phyloP scores from a whole-genome alignment of 169 alveolate genomes.

The Fabrea salina region DNA sequence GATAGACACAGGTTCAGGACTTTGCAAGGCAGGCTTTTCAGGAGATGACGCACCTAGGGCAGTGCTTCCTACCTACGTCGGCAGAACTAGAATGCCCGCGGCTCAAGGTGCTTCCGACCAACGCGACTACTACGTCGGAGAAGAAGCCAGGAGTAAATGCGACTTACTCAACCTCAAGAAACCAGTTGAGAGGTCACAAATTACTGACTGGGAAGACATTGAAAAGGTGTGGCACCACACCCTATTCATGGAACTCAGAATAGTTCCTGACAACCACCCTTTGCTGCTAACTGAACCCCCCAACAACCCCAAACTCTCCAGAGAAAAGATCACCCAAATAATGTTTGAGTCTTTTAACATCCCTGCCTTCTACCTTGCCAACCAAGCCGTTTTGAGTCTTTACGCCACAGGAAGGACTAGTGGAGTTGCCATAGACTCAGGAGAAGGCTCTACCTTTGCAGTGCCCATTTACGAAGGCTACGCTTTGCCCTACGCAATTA shows the following conservation, averaged over 20 bases:
- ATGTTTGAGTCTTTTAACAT: constrained; percentile 98
- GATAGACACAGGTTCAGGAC: constrained; percentile 99
- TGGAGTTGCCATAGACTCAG: constrained; percentile 96
- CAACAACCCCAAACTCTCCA: constrained; percentile 93
- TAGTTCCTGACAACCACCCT: constrained; percentile 96
- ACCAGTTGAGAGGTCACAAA: constrained; percentile 99
- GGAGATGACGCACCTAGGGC: constrained; percentile 99
- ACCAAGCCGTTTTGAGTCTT: constrained; percentile 97
- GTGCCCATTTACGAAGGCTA: constrained; percentile 99
- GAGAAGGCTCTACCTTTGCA: constrained; percentile 98
- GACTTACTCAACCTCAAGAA: constrained; percentile 95
- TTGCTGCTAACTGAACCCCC: constrained; percentile 98
- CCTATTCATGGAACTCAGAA: constrained; percentile 96
- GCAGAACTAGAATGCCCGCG: constrained; percentile 95
- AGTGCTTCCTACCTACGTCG: constrained; percentile 98
- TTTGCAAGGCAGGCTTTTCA: constrained; percentile 99
- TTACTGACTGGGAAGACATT: constrained; percentile 99
- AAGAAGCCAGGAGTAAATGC: constrained; percentile 98
- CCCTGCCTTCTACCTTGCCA: constrained; percentile 96
- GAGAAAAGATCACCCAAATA: constrained; percentile 97
- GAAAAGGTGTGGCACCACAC: constrained; percentile 98
- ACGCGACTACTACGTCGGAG: constrained; percentile 97
- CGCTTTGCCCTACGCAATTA: constrained; percentile 97
- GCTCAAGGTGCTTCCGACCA: constrained; percentile 97
- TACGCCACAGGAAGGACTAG: constrained; percentile 99